phyloP scores from a whole-genome alignment of 1,139 yeast genomes.

The Petasospora rhodanensis region DNA sequence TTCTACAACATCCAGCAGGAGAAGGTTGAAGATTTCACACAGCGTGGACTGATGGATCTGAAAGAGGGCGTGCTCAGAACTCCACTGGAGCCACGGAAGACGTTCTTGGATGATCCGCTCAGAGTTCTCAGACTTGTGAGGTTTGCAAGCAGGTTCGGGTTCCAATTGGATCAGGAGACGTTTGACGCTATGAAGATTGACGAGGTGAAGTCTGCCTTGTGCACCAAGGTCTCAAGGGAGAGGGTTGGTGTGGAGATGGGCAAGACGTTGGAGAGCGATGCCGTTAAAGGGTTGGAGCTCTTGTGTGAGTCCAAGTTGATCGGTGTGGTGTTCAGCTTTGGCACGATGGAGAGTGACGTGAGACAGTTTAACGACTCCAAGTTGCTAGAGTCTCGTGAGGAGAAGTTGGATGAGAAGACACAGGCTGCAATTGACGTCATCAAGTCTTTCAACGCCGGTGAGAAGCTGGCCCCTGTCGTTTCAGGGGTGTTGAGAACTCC shows the following conservation, averaged over 20 bases:
- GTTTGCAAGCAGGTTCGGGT: constrained; percentile 78
- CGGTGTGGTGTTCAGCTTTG: constrained; percentile 48
- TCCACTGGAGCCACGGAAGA: constrained; percentile 77
- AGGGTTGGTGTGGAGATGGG: constrained; percentile 83
- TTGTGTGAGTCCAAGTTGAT: constrained; percentile 53
- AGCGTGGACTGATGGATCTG: constrained; percentile 68
- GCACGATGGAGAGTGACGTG: constrained; percentile 16
- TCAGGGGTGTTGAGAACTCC: constrained; percentile 4
- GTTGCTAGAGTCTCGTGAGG: constrained; percentile 4
- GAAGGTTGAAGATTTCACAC: constrained; percentile 80
- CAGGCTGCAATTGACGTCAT: constrained; percentile 6
- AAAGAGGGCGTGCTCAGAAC: constrained; percentile 70
- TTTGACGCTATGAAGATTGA: constrained; percentile 60
- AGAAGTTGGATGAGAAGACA: constrained; percentile 5
- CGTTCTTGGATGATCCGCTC: constrained; percentile 91
- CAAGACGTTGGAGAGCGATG: constrained; percentile 69
- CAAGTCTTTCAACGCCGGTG: constrained; percentile 1
- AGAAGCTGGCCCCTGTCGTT: constrained; percentile 5
- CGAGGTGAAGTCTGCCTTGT: constrained; percentile 54
- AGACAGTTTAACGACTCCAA: constrained; percentile 10
- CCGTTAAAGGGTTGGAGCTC: constrained; percentile 59
- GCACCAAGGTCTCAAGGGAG: constrained; percentile 79
- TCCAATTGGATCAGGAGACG: constrained; percentile 56
- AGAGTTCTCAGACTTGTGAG: constrained; percentile 80
- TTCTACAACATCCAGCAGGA: constrained; percentile 73